Base-by-base conservation (phyloP, 2,329 filamentous ascomycete species). In the Paraphaeosphaeria minitans region DNA sequence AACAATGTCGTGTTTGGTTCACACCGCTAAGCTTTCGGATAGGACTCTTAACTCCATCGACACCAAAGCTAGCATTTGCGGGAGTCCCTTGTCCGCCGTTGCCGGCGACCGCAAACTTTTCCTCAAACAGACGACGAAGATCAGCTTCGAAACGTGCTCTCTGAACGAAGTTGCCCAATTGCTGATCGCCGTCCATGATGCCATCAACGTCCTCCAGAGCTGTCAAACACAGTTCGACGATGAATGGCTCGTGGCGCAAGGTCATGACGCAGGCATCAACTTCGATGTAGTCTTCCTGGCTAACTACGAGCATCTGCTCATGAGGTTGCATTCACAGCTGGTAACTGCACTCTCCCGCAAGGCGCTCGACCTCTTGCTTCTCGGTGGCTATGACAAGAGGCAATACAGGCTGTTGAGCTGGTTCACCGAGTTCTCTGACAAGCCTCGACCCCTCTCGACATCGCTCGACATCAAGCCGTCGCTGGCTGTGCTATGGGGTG, bases 391-490 rank as follows among this genome's bases (percentile, higher is more conserved):
- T 46, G 64, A 73, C 69, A 75, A 75, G 62, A 71, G 62, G 56
- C 72, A 75, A 57, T 69, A 67, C 51, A 68, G 68, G 56, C 63
- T 75, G 8, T 62, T 77, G 49, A 63, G 53, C 35, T 79, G 76
- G 75, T 80, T 80, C 58, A 67, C 73, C 5, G 78, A 80, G 62
- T 80, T 76, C 62, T 73, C 74, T 2, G 70, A 75, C 62, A 73
- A 76, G 62, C 72, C 71, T 42, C 70, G 72, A 29, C 77, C 75
- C 14, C 66, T 79, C 22, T 78, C 73, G 58, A 78, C 77, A 19
- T 79, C 78, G 66, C 78, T 81, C 78, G 79, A 79, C 16, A 78
- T 80, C 68, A 75, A 75, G 66, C 76, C 77, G 0, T 77, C 76
- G 41, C 70, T 80, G 49, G 73, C 78, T 14, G 77, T 80, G 21